Evolutionary conservation across 257 asterid species (phyloP).

Genomic region (Solanum neorickii): DNA sequence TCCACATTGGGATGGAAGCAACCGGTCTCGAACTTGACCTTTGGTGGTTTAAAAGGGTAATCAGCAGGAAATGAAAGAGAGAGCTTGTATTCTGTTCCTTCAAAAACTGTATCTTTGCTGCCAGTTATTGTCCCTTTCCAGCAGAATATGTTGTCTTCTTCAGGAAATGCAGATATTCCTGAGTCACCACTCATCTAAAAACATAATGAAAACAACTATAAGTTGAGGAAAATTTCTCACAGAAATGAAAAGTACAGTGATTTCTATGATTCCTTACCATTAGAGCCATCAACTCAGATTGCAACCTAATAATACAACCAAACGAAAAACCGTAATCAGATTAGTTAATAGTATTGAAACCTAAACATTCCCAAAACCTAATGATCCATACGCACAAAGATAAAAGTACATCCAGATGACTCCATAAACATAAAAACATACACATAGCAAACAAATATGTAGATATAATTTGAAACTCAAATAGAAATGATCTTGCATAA

Average conservation of each 20-base stretch:
- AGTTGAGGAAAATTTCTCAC: background rate
- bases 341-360: background rate
- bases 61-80: constrained; percentile 65
- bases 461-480: background rate
- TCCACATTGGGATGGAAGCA: constrained; percentile 97
- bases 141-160: constrained; percentile 86
- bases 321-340: background rate
- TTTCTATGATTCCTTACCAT: constrained; percentile 46
- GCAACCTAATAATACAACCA: constrained; percentile 48
- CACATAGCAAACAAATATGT: background rate
- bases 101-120: constrained; percentile 84
- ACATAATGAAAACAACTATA: background rate
- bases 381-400: background rate
- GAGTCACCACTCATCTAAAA: constrained; percentile 76
- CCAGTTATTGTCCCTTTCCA: constrained; percentile 94
- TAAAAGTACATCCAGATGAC: background rate
- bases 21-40: constrained; percentile 80
- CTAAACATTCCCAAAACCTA: background rate
- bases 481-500: background rate
- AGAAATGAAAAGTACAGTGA: background rate
- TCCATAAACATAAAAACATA: background rate
- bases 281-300: constrained; percentile 86
- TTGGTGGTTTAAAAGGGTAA: constrained; percentile 90
- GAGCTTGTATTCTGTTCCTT: constrained; percentile 87
- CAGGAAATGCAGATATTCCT: constrained; percentile 93